phyloP scores from a whole-genome alignment of 1,284 basidiomycete genomes.

The Pholiota adiposa region DNA sequence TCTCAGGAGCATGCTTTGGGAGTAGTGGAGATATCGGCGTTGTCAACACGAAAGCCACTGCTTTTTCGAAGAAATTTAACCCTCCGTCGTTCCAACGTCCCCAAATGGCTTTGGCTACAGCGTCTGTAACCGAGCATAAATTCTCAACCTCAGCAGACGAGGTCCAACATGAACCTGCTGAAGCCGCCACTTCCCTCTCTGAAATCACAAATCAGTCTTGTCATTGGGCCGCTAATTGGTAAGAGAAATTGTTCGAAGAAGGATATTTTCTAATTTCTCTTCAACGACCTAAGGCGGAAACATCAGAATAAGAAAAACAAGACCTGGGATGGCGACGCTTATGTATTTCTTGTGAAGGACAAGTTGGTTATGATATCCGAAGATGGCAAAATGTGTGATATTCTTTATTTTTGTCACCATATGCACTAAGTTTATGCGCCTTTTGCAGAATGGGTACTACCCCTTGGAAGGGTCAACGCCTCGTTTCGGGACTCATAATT shows the following conservation, averaged over 20 bases:
- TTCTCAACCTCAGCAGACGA: neutral
- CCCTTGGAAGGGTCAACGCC: constrained; percentile 60
- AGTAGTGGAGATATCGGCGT: neutral
- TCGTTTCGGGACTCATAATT: constrained; percentile 52
- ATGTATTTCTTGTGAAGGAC: constrained; percentile 52
- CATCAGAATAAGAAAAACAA: constrained; percentile 83
- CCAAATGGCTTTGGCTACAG: neutral
- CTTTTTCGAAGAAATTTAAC: constrained; percentile 12
- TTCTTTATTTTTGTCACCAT: neutral
- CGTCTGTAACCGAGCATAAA: neutral
- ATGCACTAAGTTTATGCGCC: constrained; percentile 11
- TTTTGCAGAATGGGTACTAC: constrained; percentile 60
- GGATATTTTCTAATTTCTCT: constrained; percentile 5
- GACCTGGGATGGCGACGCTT: constrained; percentile 87
- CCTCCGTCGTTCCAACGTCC: constrained; percentile 11
- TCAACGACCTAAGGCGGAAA: constrained; percentile 61
- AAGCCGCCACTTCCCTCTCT: neutral
- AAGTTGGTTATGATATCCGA: constrained; percentile 70
- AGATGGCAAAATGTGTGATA: constrained; percentile 65
- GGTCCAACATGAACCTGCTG: neutral
- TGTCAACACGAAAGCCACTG: neutral
- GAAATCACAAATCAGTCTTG: constrained; percentile 32
- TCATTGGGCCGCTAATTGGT: constrained; percentile 78
- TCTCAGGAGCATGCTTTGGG: constrained; percentile 69
- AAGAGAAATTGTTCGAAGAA: constrained; percentile 14